Base-by-base conservation (phyloP, 169 alveolate genomes). In the Sarcocystis neurona region DNA sequence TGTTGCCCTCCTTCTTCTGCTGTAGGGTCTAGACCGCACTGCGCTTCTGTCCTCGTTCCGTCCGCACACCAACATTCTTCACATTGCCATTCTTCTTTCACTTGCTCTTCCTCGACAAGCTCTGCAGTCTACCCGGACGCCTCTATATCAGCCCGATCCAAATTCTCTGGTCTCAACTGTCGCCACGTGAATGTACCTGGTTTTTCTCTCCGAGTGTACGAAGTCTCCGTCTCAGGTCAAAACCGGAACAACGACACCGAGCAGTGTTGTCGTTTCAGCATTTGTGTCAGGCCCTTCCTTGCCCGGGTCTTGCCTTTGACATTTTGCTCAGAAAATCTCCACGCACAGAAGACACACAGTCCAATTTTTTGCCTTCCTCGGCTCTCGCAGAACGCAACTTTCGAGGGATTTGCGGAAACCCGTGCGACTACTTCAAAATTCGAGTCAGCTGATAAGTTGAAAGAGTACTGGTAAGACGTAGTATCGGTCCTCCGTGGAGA, bases 181-280 rank as follows among this genome's bases (percentile, higher is more conserved):
- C 12, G 20, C 2, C 82, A 72, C 56, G 30, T 72, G 37, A 72
- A 72, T 72, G 82, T 23, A 2, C 82, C 82, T 20, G 82, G 82
- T 56, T 47, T 72, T 6, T 72, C 82, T n/a, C 56, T 72, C 10
- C 39, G 0, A 37, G 47, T 72, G 56, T 1, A 37, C 41, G 4
- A 37, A 10, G 2, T 27, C 82, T 12, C 34, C 39, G 10, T 34
- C 56, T 12, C 82, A 10, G 15, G 34, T n/a, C n/a, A n/a, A 34
- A 72, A 15, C 12, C 32, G 56, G 2, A 39, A 27, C n/a, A n/a
- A n/a, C n/a, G n/a, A n/a, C n/a, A n/a, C n/a, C n/a, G n/a, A 20
- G 82, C 82, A 72, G 8, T 8, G 58, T 23, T 0, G 18, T 27
- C 2, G 58, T 39, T 32, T 72, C 32, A 39, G 58, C 10, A 72